phyloP scores from a whole-genome alignment of 2,329 filamentous ascomycete genomes.

The Ophiostoma ulmi region DNA sequence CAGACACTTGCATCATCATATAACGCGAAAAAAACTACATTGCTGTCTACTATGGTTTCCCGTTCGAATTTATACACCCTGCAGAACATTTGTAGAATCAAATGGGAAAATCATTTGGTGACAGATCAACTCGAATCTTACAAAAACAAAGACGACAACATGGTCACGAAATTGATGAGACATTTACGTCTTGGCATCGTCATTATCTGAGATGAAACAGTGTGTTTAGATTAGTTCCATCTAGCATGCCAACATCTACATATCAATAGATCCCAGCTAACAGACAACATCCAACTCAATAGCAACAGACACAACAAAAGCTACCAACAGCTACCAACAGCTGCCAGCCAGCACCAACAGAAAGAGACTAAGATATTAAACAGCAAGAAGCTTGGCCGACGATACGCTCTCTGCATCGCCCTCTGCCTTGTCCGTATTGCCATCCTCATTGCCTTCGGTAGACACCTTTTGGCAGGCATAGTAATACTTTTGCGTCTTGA shows the following conservation, averaged over 20 bases:
- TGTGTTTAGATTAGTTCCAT: background rate
- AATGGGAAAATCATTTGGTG: no score
- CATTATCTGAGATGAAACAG: background rate
- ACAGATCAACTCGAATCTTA: background rate
- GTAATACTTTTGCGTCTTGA: constrained; percentile 13
- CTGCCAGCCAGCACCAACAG: background rate
- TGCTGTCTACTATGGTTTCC: no score
- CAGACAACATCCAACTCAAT: background rate
- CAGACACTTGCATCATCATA: no score
- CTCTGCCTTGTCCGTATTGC: background rate
- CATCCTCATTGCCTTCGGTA: background rate
- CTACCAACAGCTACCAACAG: background rate
- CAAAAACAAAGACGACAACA: background rate
- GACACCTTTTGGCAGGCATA: background rate
- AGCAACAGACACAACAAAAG: background rate
- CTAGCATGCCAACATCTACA: background rate
- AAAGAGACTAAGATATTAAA: background rate
- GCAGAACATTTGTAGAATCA: no score
- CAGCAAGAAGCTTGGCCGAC: background rate
- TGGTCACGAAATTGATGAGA: background rate
- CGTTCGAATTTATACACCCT: no score
- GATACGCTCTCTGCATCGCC: background rate
- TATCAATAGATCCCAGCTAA: background rate
- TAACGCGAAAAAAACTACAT: no score
- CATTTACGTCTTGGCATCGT: background rate